Evolutionary conservation across 352 stramenopile species (phyloP).

Genomic region (Thalassiosira hispida): DNA sequence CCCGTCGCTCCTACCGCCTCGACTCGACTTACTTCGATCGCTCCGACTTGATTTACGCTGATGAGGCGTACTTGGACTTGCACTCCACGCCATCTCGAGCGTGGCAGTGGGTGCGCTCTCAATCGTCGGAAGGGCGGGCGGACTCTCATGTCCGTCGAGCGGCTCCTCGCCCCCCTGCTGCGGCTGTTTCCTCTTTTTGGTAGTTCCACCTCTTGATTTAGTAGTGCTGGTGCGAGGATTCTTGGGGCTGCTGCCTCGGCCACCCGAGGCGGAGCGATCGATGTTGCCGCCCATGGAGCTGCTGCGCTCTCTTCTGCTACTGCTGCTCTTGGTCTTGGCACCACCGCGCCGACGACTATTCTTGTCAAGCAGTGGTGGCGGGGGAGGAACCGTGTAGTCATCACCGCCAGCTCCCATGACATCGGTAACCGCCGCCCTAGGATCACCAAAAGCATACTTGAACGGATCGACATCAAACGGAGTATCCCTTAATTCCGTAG

Average conservation of each 20-base stretch:
- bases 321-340: neutral
- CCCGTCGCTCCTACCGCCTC: neutral
- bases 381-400: no score
- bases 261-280: neutral
- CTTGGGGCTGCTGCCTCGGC: neutral
- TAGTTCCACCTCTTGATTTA: neutral
- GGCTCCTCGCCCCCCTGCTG: neutral
- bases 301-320: neutral
- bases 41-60: neutral
- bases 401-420: no score
- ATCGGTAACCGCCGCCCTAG: neutral
- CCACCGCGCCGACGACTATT: neutral
- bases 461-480: constrained; percentile 11
- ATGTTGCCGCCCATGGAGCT: neutral
- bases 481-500: neutral
- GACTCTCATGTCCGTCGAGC: constrained; percentile 10
- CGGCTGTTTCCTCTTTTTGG: neutral
- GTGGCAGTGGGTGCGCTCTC: constrained; percentile 16
- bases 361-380: neutral
- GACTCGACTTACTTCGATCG: neutral
- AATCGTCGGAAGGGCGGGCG: constrained; percentile 25
- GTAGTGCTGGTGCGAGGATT: neutral
- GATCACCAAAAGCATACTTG: constrained; percentile 20
- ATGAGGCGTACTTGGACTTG: neutral
- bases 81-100: neutral